Percentiles rank a stretch among this genome's conserved stretches.
These are phyloP conservation scores for Russula emetica DNA, from an alignment of 768 basidiomycete species.

Conservation along the genomic window DNA sequence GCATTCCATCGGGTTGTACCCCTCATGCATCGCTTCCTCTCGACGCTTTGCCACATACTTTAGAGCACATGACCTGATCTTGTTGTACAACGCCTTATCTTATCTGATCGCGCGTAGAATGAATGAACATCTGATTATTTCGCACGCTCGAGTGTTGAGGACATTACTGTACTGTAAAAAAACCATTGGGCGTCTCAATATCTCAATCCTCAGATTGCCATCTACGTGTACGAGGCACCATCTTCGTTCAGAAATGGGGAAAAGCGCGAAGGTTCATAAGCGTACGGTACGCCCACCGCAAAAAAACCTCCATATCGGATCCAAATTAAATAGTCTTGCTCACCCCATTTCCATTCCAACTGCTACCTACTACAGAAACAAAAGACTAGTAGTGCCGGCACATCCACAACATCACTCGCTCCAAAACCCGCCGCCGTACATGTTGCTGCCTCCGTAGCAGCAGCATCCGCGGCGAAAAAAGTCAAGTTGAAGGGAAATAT, in stretches of 20 bases:
- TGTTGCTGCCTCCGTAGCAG: not conserved
- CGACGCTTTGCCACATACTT: not conserved
- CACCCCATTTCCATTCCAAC: not conserved
- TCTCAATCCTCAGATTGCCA: not conserved
- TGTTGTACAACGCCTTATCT: slow-evolving; percentile 19
- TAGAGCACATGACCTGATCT: slow-evolving; percentile 7
- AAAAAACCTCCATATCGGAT: not conserved
- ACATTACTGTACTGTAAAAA: too few relatives aligned
- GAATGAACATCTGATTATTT: not conserved
- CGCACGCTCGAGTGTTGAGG: not conserved
- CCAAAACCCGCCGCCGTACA: not conserved
- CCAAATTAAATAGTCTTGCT: not conserved
- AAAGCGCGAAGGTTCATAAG: slow-evolving; percentile 64
- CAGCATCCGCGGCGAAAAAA: slow-evolving; percentile 40
- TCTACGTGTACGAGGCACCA: not conserved
- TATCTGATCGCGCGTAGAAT: slow-evolving; percentile 5
- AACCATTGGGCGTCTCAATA: too few relatives aligned
- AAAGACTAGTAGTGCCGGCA: slow-evolving; percentile 5
- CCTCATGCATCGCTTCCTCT: not conserved
- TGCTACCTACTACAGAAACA: slow-evolving; percentile 30
- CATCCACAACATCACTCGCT: not conserved
- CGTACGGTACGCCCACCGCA: slow-evolving; percentile 42
- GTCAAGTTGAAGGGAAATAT: slow-evolving; percentile 32
- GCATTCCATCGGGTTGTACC: not conserved
- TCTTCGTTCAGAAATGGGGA: slow-evolving; percentile 45